Evolutionary conservation across 257 asterid genomes (phyloP), one percentile per base, ranked within the genome.

Genomic region (Ilex asprella): DNA sequence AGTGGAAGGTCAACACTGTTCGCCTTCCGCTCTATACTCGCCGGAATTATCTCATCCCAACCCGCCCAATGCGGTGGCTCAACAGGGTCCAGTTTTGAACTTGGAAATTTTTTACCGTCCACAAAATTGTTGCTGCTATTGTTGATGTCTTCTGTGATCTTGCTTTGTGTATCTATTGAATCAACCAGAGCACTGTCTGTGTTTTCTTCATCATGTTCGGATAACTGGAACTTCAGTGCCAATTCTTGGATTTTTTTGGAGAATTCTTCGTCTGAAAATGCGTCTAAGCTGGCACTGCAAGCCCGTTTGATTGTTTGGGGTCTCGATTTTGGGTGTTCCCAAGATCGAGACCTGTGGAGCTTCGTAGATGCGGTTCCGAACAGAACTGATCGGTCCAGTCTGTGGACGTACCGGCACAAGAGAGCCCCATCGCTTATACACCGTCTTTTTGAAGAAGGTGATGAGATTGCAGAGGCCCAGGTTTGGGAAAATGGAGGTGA

Each of bases 181-280:
- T 35, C 41, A 53, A 21, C 30, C 0, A 53, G 6, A 3, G 57
- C 27, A 53, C 2, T 14, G 30, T n/a, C 15, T 21, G 57, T 15
- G 52, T 46, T 46, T 46, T 46, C n/a, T 3, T 31, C 64, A 3
- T 73, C 76, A 0, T 74, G 85, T 1, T 72, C 75, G 0, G 79
- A 75, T 0, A 73, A 49, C 35, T 76, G 84, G 60, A 76, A 85
- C 13, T 75, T 76, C 7, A 58, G 62, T 0, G 86, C 77, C 67
- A 77, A 54, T 16, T 86, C 93, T 44, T 81, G 75, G 69, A 86
- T 80, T 44, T 77, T 61, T 62, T 67, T 85, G 30, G 92, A 82
- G 63, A 89, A 86, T 41, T 87, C 99, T 16, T 92, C 97, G 39
- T 92, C 97, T 0, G 95, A 87, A 50, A 85, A 89, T 0, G 99